These are phyloP conservation scores for Fagopyrum esculentum DNA, from an alignment of 148 eudicot species.

Conservation along the genomic window DNA sequence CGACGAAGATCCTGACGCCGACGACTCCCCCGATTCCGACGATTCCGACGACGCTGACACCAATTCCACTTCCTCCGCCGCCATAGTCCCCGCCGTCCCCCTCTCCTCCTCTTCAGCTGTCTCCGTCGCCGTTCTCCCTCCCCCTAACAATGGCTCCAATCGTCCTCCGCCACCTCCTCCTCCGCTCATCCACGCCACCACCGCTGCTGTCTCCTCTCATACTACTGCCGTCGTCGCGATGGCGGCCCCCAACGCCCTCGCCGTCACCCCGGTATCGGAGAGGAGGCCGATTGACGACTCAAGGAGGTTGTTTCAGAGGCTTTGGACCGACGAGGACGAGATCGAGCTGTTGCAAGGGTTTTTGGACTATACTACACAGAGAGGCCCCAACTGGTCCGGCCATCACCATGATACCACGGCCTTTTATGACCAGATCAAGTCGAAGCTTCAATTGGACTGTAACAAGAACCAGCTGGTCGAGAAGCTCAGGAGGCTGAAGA, in stretches of 20 bases:
- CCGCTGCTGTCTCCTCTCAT: not conserved
- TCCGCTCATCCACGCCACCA: not conserved
- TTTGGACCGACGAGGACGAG: constrained; percentile 96
- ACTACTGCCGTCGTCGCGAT: constrained; percentile 6
- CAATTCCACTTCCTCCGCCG: constrained; percentile 16
- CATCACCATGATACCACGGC: constrained; percentile 84
- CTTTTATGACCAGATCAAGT: constrained; percentile 87
- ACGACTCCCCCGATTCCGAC: constrained; percentile 25
- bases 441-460: constrained; percentile 72
- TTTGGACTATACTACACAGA: constrained; percentile 44
- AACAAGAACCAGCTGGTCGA: constrained; percentile 91
- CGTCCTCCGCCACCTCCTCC: not conserved
- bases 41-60: constrained; percentile 13
- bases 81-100: constrained; percentile 13
- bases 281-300: constrained; percentile 60
- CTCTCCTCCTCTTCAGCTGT: constrained; percentile 5
- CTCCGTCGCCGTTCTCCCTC: constrained; percentile 15
- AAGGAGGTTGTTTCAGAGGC: constrained; percentile 62
- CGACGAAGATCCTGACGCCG: constrained; percentile 18
- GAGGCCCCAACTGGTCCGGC: constrained; percentile 44
- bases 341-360: constrained; percentile 91
- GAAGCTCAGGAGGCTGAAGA: constrained; percentile 79
- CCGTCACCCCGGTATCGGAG: constrained; percentile 26
- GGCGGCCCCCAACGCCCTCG: constrained; percentile 8
- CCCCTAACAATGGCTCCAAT: constrained; percentile 9